Conservation (phyloP, 352 stramenopile genomes). For the Phytophthora macrochlamydospora region DNA sequence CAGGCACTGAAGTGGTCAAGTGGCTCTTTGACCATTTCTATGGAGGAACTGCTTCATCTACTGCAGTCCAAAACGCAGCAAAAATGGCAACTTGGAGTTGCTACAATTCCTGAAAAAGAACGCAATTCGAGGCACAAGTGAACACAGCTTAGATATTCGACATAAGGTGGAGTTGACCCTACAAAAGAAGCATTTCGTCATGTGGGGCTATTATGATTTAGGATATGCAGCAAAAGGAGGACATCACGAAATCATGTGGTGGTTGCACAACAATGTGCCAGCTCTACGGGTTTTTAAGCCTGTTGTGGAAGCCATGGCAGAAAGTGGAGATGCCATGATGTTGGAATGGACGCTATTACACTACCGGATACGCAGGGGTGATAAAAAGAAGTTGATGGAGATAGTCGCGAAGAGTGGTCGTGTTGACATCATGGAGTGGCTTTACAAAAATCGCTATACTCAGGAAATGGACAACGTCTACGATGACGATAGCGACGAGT, state of each 20-base stretch:
- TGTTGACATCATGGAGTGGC: background rate
- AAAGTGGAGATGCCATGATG: background rate
- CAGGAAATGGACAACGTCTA: no score
- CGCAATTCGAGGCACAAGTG: background rate
- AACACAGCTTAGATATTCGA: background rate
- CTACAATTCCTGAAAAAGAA: background rate
- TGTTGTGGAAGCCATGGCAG: background rate
- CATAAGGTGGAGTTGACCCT: background rate
- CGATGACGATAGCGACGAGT: no score
- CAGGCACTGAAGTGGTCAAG: slow-evolving; percentile 1
- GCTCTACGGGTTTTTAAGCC: background rate
- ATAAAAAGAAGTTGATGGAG: background rate
- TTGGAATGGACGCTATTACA: background rate
- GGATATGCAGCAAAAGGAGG: background rate
- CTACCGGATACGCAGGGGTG: background rate
- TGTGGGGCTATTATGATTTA: background rate
- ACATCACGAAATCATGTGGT: background rate
- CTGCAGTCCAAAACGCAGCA: background rate
- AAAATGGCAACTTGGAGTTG: background rate
- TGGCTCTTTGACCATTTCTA: slow-evolving; percentile 18
- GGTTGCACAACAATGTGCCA: background rate
- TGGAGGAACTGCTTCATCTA: background rate
- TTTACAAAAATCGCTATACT: background rate
- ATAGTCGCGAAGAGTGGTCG: background rate
- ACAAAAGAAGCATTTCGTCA: background rate